Conservation (phyloP, 257 asterid species). For the Primulina tabacum region DNA sequence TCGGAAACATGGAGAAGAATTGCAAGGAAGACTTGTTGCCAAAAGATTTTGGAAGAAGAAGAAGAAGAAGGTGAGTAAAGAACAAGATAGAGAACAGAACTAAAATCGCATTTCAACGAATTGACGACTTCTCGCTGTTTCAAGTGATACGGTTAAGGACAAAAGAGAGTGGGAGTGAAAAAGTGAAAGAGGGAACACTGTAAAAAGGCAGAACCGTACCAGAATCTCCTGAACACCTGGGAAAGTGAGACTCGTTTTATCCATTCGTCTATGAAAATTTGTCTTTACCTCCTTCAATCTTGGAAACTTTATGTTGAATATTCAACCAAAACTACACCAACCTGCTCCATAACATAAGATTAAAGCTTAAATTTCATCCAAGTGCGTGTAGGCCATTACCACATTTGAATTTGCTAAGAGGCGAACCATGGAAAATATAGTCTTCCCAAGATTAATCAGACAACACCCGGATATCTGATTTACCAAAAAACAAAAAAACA, state of each 20-base stretch:
- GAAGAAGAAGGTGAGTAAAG: background rate
- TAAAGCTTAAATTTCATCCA: too few relatives aligned
- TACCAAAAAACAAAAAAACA: too few relatives aligned
- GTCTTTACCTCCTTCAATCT: background rate
- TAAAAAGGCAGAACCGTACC: background rate
- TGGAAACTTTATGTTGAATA: too few relatives aligned
- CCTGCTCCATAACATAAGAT: too few relatives aligned
- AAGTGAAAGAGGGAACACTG: background rate
- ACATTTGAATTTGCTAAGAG: too few relatives aligned
- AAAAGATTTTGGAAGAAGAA: background rate
- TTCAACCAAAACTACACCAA: too few relatives aligned
- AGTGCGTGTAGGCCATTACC: too few relatives aligned
- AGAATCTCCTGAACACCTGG: background rate
- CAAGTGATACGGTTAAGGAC: background rate
- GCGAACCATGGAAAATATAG: too few relatives aligned
- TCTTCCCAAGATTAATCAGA: too few relatives aligned
- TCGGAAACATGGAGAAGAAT: slow-evolving; percentile 43
- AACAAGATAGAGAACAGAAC: background rate
- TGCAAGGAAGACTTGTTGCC: background rate
- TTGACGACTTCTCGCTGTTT: background rate
- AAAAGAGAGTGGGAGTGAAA: background rate
- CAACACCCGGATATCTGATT: too few relatives aligned
- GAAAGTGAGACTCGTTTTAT: background rate
- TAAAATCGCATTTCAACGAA: background rate
- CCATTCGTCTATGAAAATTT: too few relatives aligned